phyloP scores from a whole-genome alignment of 805 yeast genomes.

The Cyberlindnera mrakii region DNA sequence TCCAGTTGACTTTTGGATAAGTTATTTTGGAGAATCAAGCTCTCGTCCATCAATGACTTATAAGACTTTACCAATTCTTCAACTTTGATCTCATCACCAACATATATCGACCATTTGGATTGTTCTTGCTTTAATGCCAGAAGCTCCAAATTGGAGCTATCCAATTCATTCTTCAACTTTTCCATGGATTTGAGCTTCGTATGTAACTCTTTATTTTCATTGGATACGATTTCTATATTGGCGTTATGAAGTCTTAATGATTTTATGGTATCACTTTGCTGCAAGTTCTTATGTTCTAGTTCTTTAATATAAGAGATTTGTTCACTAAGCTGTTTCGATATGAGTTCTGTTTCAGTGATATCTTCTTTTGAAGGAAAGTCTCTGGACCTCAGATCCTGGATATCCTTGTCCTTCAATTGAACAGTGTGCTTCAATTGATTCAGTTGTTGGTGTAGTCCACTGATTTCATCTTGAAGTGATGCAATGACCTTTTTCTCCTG shows the following conservation, averaged over 20 bases:
- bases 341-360: not conserved
- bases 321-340: constrained; percentile 25
- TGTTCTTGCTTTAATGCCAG: constrained; percentile 40
- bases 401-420: constrained; percentile 20
- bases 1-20: constrained; percentile 23
- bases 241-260: constrained; percentile 40
- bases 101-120: constrained; percentile 40
- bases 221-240: constrained; percentile 46
- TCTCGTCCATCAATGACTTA: constrained; percentile 34
- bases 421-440: not conserved
- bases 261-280: constrained; percentile 47
- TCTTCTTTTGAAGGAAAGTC: not conserved
- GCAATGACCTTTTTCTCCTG: no score
- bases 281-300: constrained; percentile 46
- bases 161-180: constrained; percentile 36
- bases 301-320: constrained; percentile 41
- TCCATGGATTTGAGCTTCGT: constrained; percentile 34
- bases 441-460: constrained; percentile 1
- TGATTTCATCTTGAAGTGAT: not conserved
- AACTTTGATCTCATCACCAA: constrained; percentile 28
- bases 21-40: constrained; percentile 29
- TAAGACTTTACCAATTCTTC: constrained; percentile 34
- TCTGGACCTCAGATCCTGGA: constrained; percentile 19
- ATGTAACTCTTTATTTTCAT: constrained; percentile 42
- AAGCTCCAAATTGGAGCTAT: constrained; percentile 45